Evolutionary conservation across 2,329 filamentous ascomycete species (phyloP), one percentile per base, ranked within the genome.

Genomic region (Sarocladium strictum): DNA sequence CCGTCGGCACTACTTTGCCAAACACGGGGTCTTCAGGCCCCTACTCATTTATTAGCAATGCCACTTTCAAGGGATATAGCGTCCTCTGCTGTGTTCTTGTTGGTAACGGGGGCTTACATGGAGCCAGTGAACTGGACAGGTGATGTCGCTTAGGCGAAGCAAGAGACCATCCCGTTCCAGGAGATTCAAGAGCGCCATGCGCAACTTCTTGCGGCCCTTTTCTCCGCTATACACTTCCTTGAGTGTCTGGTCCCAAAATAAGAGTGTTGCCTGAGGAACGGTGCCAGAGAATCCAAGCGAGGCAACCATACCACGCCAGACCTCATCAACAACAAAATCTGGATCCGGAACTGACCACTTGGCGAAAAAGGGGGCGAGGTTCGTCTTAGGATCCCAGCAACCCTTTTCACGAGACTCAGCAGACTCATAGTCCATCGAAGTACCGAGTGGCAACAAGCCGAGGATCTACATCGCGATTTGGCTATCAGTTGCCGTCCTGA

Each of bases 361-460:
- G 27, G 76, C 68, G 37, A 69, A 67, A 57, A 78, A 77, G 3
- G 73, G 67, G 2, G 61, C 58, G 9, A 76, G 67, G 51, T 72
- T 67, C 0, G 70, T 64, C 41, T 69, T 68, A 29, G 73, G 72
- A 56, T 80, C 72, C 78, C 77, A 80, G 64, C 74, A 76, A 14
- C 76, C 76, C 41, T 73, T 72, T 23, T 62, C 62, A 2, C 76
- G 70, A 9, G 75, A 74, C 11, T 67, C 67, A 2, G 68, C 60
- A 7, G 77, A 78, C 67, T 81, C 77, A 60, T 69, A 74, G 63
- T 80, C 78, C 74, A 80, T 77, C 0, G 76, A 78, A 3, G 75
- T 78, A 27, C 76, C 77, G 5, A 80, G 65, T 3, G 71, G 69
- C 17, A 80, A 59, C 1, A 80, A 60, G 15, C 78, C 78, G 15